Conservation (phyloP, 495 filamentous ascomycete genomes). For the Collariella sp. region DNA sequence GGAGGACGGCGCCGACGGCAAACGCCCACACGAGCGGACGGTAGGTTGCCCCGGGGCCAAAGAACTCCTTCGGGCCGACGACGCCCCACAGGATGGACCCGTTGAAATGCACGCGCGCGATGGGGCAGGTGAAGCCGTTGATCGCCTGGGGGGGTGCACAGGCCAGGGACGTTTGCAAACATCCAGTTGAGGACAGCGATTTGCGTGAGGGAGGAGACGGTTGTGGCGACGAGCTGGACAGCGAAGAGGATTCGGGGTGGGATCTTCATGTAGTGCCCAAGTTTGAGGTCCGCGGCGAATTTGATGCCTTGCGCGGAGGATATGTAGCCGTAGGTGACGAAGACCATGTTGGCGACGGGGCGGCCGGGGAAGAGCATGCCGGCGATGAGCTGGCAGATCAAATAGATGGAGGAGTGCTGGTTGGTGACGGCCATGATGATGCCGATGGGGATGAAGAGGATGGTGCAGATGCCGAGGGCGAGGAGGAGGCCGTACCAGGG, state of each 20-base stretch:
- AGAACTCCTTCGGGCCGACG: conserved; percentile 69
- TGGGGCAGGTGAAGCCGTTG: conserved; percentile 81
- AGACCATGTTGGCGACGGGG: conserved; percentile 83
- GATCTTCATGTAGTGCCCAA: conserved; percentile 92
- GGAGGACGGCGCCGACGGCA: conserved; percentile 59
- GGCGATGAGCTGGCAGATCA: conserved; percentile 75
- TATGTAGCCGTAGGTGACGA: conserved; percentile 78
- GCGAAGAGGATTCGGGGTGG: conserved; percentile 71
- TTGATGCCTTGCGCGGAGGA: conserved; percentile 76
- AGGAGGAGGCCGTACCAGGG: conserved; percentile 73
- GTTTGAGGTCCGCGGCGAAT: conserved; percentile 78
- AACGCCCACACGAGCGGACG: conserved; percentile 68
- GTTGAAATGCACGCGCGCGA: conserved; percentile 84
- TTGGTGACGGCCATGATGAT: conserved; percentile 84
- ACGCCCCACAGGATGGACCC: conserved; percentile 85
- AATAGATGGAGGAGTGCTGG: conserved; percentile 69
- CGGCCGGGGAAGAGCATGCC: conserved; percentile 71
- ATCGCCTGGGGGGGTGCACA: conserved; percentile 71
- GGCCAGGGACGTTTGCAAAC: conserved; percentile 63
- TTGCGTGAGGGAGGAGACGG: conserved; percentile 70
- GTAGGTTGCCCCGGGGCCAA: conserved; percentile 64
- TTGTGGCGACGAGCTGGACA: conserved; percentile 73
- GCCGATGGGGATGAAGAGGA: conserved; percentile 71
- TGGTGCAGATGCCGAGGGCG: conserved; percentile 59
- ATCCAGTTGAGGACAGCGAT: conserved; percentile 84